Conservation (phyloP, 805 yeast genomes). For the Candida insectorum region DNA sequence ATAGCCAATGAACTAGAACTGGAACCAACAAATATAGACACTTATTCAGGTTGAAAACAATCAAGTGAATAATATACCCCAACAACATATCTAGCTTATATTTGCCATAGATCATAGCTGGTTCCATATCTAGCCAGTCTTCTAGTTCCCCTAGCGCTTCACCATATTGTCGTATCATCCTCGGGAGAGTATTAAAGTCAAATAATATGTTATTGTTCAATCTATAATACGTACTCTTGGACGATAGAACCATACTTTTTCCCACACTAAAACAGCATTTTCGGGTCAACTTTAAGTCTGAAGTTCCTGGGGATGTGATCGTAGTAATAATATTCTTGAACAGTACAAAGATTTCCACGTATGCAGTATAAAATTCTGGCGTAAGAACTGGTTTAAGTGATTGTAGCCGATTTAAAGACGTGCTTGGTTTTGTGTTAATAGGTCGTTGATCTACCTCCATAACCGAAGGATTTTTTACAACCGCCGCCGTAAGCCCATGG, state of each 20-base stretch:
- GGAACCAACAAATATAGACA: constrained; percentile 32
- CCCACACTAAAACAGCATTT: constrained; percentile 23
- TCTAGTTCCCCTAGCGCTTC: constrained; percentile 29
- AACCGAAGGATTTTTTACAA: constrained; percentile 21
- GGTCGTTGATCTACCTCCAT: constrained; percentile 1
- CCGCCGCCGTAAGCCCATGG: constrained; percentile 28
- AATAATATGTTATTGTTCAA: constrained; percentile 26
- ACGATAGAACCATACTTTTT: constrained; percentile 29
- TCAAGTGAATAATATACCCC: constrained; percentile 33
- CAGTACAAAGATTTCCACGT: constrained; percentile 28
- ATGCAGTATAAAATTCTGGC: constrained; percentile 24
- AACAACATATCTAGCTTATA: constrained; percentile 24
- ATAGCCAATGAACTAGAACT: constrained; percentile 34
- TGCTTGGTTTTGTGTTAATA: constrained; percentile 13
- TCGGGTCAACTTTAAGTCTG: constrained; percentile 10
- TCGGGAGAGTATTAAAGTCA: constrained; percentile 25
- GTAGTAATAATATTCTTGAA: constrained; percentile 23
- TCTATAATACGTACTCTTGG: constrained; percentile 31
- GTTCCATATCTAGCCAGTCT: constrained; percentile 34
- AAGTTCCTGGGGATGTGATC: constrained; percentile 1
- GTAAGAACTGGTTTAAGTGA: constrained; percentile 22
- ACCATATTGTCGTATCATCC: constrained; percentile 17
- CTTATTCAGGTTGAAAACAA: constrained; percentile 32
- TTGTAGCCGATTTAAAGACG: constrained; percentile 21
- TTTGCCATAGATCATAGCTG: constrained; percentile 16